Percentiles rank a stretch among this genome's conserved stretches.
phyloP scores from a whole-genome alignment of 106 monocot species.

The Iris macrosiphon region DNA sequence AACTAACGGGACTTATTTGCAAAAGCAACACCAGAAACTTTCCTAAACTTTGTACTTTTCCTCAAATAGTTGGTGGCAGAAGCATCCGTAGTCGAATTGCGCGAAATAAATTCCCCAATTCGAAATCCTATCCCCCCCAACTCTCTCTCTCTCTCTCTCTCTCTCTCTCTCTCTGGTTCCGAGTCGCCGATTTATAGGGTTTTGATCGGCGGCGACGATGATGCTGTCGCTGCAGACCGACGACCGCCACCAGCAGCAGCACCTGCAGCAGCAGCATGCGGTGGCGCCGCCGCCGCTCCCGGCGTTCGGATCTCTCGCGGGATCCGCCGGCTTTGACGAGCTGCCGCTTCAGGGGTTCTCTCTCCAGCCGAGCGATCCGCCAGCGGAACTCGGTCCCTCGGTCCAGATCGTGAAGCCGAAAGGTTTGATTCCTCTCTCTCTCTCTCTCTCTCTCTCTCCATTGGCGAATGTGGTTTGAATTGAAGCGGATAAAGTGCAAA shows the following conservation, averaged over 20 bases:
- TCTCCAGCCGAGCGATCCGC: conserved; percentile 19
- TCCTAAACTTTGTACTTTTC: too few species aligned
- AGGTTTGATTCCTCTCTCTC: conserved; percentile 15
- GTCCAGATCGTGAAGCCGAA: conserved; percentile 19
- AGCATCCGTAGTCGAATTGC: too few species aligned
- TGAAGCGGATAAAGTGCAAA: neutral
- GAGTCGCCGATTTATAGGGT: conserved; percentile 5
- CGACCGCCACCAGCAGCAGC: conserved; percentile 20
- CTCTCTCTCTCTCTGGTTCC: neutral
- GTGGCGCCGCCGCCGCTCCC: conserved; percentile 18
- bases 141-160: too few species aligned
- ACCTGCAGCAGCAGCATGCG: conserved; percentile 11
- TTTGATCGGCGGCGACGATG: conserved; percentile 22
- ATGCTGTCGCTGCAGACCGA: conserved; percentile 65
- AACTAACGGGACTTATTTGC: too few species aligned
- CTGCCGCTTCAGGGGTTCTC: conserved; percentile 9
- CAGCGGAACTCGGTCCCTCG: conserved; percentile 29
- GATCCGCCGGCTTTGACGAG: too few species aligned
- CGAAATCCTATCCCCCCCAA: too few species aligned
- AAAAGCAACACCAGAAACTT: too few species aligned
- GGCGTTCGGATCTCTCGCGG: conserved; percentile 34
- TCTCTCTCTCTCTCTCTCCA: neutral
- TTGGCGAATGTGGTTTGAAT: neutral
- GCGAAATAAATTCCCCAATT: too few species aligned
- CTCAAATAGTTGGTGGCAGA: too few species aligned